Evolutionary conservation across 2,329 filamentous ascomycete genomes (phyloP).

Genomic region (Hymenoscyphus salicellus): DNA sequence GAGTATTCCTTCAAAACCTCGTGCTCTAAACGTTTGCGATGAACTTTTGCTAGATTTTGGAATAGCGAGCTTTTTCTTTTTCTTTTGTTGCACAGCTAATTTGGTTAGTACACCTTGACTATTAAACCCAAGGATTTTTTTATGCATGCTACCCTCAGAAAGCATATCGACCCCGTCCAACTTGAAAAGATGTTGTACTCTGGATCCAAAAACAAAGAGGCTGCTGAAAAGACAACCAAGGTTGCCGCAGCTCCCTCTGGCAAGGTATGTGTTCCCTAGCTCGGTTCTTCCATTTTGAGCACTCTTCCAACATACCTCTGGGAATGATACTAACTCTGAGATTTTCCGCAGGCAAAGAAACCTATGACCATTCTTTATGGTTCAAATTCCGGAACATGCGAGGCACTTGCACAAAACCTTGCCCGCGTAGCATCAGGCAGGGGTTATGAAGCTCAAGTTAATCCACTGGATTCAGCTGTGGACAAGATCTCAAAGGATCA

Average conservation of each 20-base stretch:
- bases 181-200: slow-evolving; percentile 42
- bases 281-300: no score
- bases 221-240: slow-evolving; percentile 32
- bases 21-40: no score
- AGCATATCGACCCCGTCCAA: slow-evolving; percentile 44
- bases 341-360: slow-evolving; percentile 14
- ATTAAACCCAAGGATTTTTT: slow-evolving; percentile 63
- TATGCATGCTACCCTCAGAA: slow-evolving; percentile 57
- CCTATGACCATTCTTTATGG: slow-evolving; percentile 66
- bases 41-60: no score
- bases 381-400: slow-evolving; percentile 72
- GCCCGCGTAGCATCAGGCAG: slow-evolving; percentile 56
- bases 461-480: slow-evolving; percentile 59
- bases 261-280: neutral
- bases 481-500: slow-evolving; percentile 57
- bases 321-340: no score
- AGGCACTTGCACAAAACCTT: slow-evolving; percentile 63
- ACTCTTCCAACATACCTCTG: no score
- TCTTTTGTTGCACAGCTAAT: neutral
- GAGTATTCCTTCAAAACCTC: neutral
- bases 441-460: slow-evolving; percentile 54
- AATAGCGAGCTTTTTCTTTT: no score
- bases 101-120: slow-evolving; percentile 48
- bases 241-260: neutral
- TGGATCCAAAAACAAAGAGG: neutral